phyloP scores from a whole-genome alignment of 1,139 yeast genomes.

The Cylindricascospora bacillispora region DNA sequence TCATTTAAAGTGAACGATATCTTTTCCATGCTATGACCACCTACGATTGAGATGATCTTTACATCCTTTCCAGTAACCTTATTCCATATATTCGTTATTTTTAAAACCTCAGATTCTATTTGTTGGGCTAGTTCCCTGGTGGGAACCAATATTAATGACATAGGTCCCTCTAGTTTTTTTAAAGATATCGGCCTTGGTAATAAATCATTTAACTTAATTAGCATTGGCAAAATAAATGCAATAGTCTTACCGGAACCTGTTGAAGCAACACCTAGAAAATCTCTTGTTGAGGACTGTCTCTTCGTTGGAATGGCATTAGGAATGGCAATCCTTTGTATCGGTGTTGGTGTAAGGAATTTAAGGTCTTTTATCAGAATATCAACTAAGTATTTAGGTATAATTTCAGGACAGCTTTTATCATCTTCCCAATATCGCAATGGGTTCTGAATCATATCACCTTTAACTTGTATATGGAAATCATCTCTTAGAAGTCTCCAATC shows the following conservation, averaged over 20 bases:
- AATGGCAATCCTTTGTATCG: constrained; percentile 80
- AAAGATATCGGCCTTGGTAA: constrained; percentile 27
- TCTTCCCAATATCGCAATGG: constrained; percentile 64
- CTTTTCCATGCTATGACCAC: constrained; percentile 79
- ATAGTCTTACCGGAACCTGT: constrained; percentile 95
- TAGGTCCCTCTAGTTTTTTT: constrained; percentile 44
- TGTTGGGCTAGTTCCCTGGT: constrained; percentile 91
- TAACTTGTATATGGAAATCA: constrained; percentile 55
- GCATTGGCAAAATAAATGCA: constrained; percentile 65
- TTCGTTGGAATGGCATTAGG: constrained; percentile 51
- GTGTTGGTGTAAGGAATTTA: constrained; percentile 57
- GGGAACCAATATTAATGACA: constrained; percentile 67
- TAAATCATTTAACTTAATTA: constrained; percentile 42
- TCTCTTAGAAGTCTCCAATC: constrained; percentile 88
- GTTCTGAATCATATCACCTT: constrained; percentile 36
- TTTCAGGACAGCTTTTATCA: constrained; percentile 40
- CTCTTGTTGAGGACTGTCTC: constrained; percentile 24
- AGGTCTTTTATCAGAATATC: constrained; percentile 30
- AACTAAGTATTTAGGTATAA: constrained; percentile 34
- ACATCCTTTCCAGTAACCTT: constrained; percentile 28
- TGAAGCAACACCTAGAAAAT: constrained; percentile 83
- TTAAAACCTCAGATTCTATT: constrained; percentile 53
- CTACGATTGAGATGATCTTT: constrained; percentile 59
- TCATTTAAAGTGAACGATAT: constrained; percentile 46
- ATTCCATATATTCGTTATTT: constrained; percentile 32